Evolutionary conservation across 139 green algal species (phyloP).

Genomic region (Volvox africanus): DNA sequence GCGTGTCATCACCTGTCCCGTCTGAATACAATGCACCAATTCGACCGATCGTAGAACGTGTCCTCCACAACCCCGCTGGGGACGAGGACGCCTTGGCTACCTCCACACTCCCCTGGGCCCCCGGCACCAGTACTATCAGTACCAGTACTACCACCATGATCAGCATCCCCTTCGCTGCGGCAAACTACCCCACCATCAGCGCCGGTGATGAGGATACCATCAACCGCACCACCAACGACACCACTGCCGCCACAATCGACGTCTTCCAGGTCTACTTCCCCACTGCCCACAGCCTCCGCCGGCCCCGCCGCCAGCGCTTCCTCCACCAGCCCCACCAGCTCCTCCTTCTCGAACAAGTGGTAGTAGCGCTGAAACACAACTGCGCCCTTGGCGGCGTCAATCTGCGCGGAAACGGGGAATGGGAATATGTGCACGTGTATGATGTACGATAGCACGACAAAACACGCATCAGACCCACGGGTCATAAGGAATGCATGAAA

Average conservation of each 20-base stretch:
- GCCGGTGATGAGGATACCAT: background rate
- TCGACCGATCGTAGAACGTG: constrained; percentile 88
- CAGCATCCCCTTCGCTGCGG: background rate
- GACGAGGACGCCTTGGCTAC: background rate
- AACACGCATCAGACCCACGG: too few relatives aligned
- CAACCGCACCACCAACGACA: background rate
- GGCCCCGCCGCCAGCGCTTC: constrained; percentile 14
- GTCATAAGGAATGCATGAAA: too few relatives aligned
- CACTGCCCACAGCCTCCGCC: background rate
- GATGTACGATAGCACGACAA: too few relatives aligned
- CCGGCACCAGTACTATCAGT: background rate
- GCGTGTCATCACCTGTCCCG: background rate
- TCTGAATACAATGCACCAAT: constrained; percentile 87
- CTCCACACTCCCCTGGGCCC: background rate
- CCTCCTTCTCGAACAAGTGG: constrained; percentile 86
- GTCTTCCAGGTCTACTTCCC: constrained; percentile 68
- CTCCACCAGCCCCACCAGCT: constrained; percentile 36
- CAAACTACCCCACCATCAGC: background rate
- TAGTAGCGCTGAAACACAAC: constrained; percentile 97
- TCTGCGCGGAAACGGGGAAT: background rate
- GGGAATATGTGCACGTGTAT: too few relatives aligned
- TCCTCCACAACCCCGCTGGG: constrained; percentile 59
- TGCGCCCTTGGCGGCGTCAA: constrained; percentile 83
- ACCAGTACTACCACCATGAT: background rate
- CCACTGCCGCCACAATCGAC: background rate